Evolutionary conservation across 208 protist genomes (phyloP), one percentile per base, ranked within the genome.

Genomic region (Acanthamoeba divionensis): DNA sequence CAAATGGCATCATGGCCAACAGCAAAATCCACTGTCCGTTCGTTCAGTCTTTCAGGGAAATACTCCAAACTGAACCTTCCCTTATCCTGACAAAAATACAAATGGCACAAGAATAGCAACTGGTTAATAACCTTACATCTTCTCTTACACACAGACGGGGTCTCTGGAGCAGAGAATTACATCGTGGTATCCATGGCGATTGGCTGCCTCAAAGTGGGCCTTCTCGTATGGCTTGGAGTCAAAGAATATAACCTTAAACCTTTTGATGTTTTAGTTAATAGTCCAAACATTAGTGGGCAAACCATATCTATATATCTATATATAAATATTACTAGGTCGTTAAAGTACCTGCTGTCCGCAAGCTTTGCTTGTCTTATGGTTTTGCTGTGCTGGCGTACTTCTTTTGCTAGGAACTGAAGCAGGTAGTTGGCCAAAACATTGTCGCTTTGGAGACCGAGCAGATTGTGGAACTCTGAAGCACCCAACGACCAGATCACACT

Each of bases 1-100:
- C 93, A 94, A 21, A 96, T 79, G 26, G 91, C 93, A 8, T 93
- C 57, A 31, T 36, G 89, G 48, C 92, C 94, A 29, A 83, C 65
- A 5, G 92, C 91, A 6, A 92, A 8, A 29, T 24, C 29, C 7
- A 80, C 91, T 5, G 63, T 69, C 2, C 48, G 44, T 44, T 62
- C 63, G 60, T 41, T 77, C 62, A 89, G 26, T 24, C 75, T 29
- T 29, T 86, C 50, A 12, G 75, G 75, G 54, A 29, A 86, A 29
- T 52, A 86, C 33, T 57, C 66, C 31, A 65, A 66, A 29, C 29
- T 4, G 33, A 38, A 86, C n/a, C 66, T 36, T 3, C 29, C 47
- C 71, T 82, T n/a, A 15, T 21, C 71, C 36, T 33, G 0, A 15
- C 36, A 5, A 24, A 10, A 57, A 62, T 8, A n/a, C 71, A 82